Percentiles rank a stretch among this genome's conserved stretches.
These are phyloP conservation scores for Candida buenavistaensis DNA, from an alignment of 1,139 yeast genomes.

Conservation along the genomic window DNA sequence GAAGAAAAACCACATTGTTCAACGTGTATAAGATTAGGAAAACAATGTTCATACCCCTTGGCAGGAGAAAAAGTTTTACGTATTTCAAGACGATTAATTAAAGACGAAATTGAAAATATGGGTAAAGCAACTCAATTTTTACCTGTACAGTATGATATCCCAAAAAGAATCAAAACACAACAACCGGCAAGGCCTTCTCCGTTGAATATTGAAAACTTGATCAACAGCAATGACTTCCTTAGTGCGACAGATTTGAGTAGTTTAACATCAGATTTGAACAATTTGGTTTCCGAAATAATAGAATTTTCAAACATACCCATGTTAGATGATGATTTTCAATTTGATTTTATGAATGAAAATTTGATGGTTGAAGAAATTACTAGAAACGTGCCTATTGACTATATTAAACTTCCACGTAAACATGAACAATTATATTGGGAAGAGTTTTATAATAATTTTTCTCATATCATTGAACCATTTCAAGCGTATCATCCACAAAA, in stretches of 20 bases:
- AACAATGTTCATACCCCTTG: constrained; percentile 23
- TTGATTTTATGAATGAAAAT: constrained; percentile 12
- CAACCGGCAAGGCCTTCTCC: constrained; percentile 5
- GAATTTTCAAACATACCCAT: constrained; percentile 18
- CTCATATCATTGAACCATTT: constrained; percentile 57
- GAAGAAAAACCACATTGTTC: constrained; percentile 53
- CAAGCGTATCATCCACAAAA: constrained; percentile 34
- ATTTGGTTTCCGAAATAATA: constrained; percentile 32
- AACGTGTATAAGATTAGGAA: constrained; percentile 26
- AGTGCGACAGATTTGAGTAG: constrained; percentile 23
- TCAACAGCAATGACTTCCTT: constrained; percentile 13
- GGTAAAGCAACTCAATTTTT: constrained; percentile 14
- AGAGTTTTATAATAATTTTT: constrained; percentile 54
- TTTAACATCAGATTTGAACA: constrained; percentile 32
- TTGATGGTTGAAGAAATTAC: constrained; percentile 10
- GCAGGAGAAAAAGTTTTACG: constrained; percentile 21
- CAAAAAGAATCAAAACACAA: constrained; percentile 8
- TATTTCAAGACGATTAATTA: constrained; percentile 14
- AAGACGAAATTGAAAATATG: constrained; percentile 14
- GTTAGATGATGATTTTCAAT: constrained; percentile 10
- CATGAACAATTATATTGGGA: constrained; percentile 48
- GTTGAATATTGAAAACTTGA: constrained; percentile 13
- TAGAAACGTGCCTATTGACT: constrained; percentile 15
- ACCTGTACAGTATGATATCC: constrained; percentile 15
- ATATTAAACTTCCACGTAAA: constrained; percentile 32